Evolutionary conservation across 345 rosid species (phyloP), one percentile per base, ranked within the genome.

Genomic region (Xanthoceras sorbifolium): DNA sequence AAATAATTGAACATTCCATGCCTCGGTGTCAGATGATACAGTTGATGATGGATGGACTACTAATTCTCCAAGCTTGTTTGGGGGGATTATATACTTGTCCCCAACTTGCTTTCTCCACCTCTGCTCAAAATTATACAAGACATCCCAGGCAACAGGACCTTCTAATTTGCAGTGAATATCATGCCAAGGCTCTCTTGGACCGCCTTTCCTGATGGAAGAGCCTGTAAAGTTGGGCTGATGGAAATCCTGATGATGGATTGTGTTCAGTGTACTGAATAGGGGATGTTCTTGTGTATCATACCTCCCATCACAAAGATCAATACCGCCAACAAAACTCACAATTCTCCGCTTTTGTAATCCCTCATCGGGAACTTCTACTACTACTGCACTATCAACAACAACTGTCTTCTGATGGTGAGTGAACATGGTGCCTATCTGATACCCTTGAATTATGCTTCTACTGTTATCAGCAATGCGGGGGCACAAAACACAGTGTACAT

Each of bases 111-210:
- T 91, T 54, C 18, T 73, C 98, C 98, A 94, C 78, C 98, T 84
- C 60, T 94, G 98, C 83, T 94, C 98, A 70, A 94, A 94, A 78
- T 90, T 94, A 84, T 85, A 87, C 66, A 94, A 82, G 29, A 92
- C 93, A 79, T 94, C 98, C 97, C 97, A 94, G 0, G 97, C 97
- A 2, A 86, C 87, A 20, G 97, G 93, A 62, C 98, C 98, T 75
- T 94, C 97, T 4, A 94, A 79, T 74, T 85, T 87, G 81, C 97
- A 94, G 38, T 94, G 98, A 69, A 92, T 84, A 78, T 94, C 98
- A 46, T 94, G 98, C 98, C 98, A 94, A 0, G 98, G 98, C 84
- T 92, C 97, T 64, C 98, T 85, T 0, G 98, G 98, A 76, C 98
- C 98, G 0, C 98, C 98, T 64, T 87, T 92, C 59, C 46, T 74